Evolutionary conservation across 176 grass and related monocot species (phyloP).

Genomic region (Raddia guianensis): DNA sequence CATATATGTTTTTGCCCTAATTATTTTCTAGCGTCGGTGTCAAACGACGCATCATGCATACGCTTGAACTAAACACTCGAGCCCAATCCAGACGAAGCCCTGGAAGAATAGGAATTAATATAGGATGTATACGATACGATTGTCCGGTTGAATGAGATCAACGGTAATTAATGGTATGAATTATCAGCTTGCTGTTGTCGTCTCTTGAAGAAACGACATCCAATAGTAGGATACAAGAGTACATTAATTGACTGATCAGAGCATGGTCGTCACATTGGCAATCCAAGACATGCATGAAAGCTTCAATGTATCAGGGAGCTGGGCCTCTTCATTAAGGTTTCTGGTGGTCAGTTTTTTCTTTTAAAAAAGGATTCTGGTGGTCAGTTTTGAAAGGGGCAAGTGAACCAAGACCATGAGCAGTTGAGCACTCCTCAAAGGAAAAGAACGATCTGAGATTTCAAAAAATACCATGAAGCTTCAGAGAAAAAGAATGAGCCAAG

Average conservation of each 20-base stretch:
- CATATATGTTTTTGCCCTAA: not conserved
- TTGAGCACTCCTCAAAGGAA: not conserved
- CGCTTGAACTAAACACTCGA: not conserved
- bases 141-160: too few relatives aligned
- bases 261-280: not conserved
- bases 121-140: not conserved
- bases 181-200: constrained; percentile 4
- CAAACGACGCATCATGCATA: not conserved
- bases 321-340: not conserved
- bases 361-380: not conserved
- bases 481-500: not conserved
- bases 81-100: not conserved
- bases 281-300: not conserved
- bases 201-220: not conserved
- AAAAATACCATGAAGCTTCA: not conserved
- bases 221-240: not conserved
- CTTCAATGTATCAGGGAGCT: not conserved
- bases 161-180: too few relatives aligned
- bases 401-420: not conserved
- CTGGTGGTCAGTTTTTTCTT: not conserved
- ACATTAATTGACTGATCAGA: not conserved
- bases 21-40: not conserved
- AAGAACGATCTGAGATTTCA: too few relatives aligned
- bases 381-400: not conserved
- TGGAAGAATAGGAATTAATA: not conserved